Percentiles rank a stretch among this genome's conserved stretches.
phyloP scores from a whole-genome alignment of 2,329 filamentous ascomycete genomes.

The Pyricularia sp. region DNA sequence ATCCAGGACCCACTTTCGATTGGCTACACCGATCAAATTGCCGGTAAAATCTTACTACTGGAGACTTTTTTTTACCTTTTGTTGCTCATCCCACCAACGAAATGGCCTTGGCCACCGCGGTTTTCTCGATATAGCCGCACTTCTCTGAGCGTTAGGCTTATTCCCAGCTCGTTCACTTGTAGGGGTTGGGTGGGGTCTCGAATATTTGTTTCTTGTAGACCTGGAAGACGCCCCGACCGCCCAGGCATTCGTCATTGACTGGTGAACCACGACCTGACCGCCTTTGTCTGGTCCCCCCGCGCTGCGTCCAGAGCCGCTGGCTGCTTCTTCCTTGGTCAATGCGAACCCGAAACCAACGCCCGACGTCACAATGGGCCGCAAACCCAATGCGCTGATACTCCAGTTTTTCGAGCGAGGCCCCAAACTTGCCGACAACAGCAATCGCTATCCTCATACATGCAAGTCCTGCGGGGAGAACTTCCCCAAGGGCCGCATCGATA shows the following conservation, averaged over 20 bases:
- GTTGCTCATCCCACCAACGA: neutral
- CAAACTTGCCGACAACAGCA: conserved; percentile 80
- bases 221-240: neutral
- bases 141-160: neutral
- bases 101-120: neutral
- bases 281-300: neutral
- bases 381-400: conserved; percentile 72
- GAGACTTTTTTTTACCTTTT: neutral
- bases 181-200: neutral
- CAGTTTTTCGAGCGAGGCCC: conserved; percentile 79
- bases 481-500: conserved; percentile 78
- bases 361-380: conserved; percentile 54
- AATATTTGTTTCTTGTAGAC: neutral
- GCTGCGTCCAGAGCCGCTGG: neutral
- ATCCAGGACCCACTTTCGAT: neutral
- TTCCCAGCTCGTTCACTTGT: neutral
- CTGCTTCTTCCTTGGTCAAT: neutral
- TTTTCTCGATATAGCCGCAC: neutral
- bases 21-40: neutral
- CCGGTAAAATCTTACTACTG: neutral
- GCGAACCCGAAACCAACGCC: neutral
- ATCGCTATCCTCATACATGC: conserved; percentile 85
- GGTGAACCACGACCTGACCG: neutral
- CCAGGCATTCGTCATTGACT: neutral
- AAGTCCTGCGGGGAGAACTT: conserved; percentile 81